Evolutionary conservation across 2,329 filamentous ascomycete species (phyloP).

Genomic region (Penicillium expansum): DNA sequence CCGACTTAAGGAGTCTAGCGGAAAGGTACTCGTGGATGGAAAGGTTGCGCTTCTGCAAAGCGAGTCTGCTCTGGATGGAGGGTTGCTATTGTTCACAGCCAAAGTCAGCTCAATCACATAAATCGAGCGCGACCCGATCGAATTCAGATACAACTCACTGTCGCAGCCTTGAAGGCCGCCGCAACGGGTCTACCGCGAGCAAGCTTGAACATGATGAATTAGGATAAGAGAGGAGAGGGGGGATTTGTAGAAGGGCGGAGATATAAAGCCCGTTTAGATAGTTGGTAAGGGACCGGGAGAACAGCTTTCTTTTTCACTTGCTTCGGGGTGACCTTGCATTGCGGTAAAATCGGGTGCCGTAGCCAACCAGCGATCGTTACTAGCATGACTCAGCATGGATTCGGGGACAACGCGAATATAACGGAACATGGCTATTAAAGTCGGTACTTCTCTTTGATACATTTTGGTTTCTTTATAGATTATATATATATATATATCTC

Average conservation of each 20-base stretch:
- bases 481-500: too few species aligned
- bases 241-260: constrained; percentile 9
- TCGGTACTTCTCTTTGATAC: not conserved
- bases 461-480: not conserved
- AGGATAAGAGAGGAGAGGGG: constrained; percentile 10
- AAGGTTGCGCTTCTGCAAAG: constrained; percentile 76
- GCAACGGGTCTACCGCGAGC: constrained; percentile 77
- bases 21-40: constrained; percentile 99
- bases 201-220: constrained; percentile 76
- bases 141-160: constrained; percentile 55
- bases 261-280: constrained; percentile 12
- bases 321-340: constrained; percentile 30
- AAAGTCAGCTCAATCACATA: constrained; percentile 10
- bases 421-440: constrained; percentile 22
- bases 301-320: constrained; percentile 38
- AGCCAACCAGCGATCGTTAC: constrained; percentile 30
- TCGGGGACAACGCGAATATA: constrained; percentile 32
- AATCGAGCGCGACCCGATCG: constrained; percentile 14
- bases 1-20: constrained; percentile 76
- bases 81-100: constrained; percentile 50
- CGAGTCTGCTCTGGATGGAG: constrained; percentile 53
- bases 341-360: constrained; percentile 28
- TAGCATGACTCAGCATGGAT: constrained; percentile 28
- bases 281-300: constrained; percentile 21
- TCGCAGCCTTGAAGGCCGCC: constrained; percentile 73